Conservation (phyloP, 495 filamentous ascomycete genomes). For the Aspergillus bertholletiae region DNA sequence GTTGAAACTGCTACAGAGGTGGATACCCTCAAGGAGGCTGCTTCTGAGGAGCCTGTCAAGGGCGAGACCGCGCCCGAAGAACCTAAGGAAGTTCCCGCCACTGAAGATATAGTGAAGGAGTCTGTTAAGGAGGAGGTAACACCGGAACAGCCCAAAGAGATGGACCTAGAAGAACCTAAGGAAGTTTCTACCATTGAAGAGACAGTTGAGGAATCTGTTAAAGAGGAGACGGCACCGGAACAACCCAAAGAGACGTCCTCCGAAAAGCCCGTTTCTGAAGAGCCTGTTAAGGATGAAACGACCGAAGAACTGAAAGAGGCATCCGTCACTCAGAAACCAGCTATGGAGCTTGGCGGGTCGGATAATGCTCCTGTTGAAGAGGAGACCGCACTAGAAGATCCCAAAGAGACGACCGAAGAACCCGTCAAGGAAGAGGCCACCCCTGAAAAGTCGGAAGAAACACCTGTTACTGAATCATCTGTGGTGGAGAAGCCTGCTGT, state of each 20-base stretch:
- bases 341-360: too few species aligned
- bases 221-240: constrained; percentile 1
- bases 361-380: constrained; percentile 4
- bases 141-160: background rate
- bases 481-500: too few species aligned
- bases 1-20: background rate
- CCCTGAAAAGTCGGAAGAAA: background rate
- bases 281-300: constrained; percentile 1
- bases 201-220: background rate
- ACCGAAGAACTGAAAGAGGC: background rate
- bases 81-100: background rate
- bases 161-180: too few species aligned
- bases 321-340: background rate
- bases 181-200: background rate
- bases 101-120: constrained; percentile 11
- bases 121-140: constrained; percentile 6
- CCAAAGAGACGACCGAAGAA: background rate
- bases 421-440: background rate
- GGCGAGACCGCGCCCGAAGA: constrained; percentile 8
- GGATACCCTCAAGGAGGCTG: background rate
- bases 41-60: constrained; percentile 6
- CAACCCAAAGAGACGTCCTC: background rate
- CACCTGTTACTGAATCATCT: background rate
- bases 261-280: background rate
- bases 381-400: background rate